phyloP scores from a whole-genome alignment of 2,329 filamentous ascomycete species.

The Stagonosporopsis rhizophila region DNA sequence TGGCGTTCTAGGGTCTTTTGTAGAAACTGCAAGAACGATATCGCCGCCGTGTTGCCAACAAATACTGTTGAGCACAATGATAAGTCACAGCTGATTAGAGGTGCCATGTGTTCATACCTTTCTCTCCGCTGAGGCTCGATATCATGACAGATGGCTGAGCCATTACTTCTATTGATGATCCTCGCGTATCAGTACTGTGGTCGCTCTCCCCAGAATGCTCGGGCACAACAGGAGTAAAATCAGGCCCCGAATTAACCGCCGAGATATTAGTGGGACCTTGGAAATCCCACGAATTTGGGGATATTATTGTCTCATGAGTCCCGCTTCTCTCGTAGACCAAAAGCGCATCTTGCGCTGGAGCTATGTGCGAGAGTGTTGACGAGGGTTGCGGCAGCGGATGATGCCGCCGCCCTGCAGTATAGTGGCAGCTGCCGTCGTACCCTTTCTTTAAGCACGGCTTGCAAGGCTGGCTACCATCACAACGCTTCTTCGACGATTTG shows the following conservation, averaged over 20 bases:
- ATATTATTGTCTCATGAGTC: constrained; percentile 4
- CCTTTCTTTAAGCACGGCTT: constrained; percentile 28
- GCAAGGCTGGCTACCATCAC: constrained; percentile 27
- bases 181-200: constrained; percentile 24
- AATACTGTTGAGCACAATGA: constrained; percentile 49
- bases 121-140: constrained; percentile 60
- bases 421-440: constrained; percentile 21
- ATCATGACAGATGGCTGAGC: constrained; percentile 53
- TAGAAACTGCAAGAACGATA: constrained; percentile 65
- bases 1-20: constrained; percentile 57
- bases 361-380: constrained; percentile 4
- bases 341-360: not conserved
- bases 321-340: constrained; percentile 1
- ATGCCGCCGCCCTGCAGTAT: constrained; percentile 18
- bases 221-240: not conserved
- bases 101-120: constrained; percentile 41
- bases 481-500: constrained; percentile 32
- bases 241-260: not conserved
- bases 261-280: constrained; percentile 8
- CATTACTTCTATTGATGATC: constrained; percentile 19
- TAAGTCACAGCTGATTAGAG: not conserved
- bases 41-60: constrained; percentile 59
- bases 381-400: constrained; percentile 16
- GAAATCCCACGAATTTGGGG: constrained; percentile 16
- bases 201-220: constrained; percentile 10